Percentiles rank a stretch among this genome's conserved stretches.
Evolutionary conservation across 768 basidiomycete genomes (phyloP).

Genomic region (Panellus pusillus): DNA sequence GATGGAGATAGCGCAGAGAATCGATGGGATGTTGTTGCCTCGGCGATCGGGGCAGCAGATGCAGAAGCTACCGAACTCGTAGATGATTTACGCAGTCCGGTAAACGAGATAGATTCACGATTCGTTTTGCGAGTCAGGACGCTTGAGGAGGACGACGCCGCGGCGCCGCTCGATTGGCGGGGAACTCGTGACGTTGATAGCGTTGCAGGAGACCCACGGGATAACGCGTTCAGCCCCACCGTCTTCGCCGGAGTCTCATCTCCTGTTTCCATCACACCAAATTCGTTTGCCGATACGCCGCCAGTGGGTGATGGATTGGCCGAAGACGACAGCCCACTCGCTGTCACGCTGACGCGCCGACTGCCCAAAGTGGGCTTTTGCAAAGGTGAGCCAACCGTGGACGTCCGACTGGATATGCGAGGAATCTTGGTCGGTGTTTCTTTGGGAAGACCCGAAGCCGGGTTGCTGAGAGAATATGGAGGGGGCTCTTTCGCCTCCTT

Average conservation of each 20-base stretch:
- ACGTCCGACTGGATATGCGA: constrained; percentile 84
- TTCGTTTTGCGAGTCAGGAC: constrained; percentile 62
- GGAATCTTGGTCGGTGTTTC: constrained; percentile 94
- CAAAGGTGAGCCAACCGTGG: constrained; percentile 72
- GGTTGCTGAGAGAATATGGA: constrained; percentile 54
- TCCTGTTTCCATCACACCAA: constrained; percentile 71
- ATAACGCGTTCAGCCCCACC: constrained; percentile 48
- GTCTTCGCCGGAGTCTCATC: constrained; percentile 52
- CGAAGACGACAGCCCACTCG: constrained; percentile 51
- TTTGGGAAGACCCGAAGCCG: constrained; percentile 56
- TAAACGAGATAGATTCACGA: constrained; percentile 79
- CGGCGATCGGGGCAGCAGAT: constrained; percentile 50
- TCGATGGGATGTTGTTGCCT: constrained; percentile 49
- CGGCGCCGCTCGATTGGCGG: constrained; percentile 58
- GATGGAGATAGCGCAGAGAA: constrained; percentile 87
- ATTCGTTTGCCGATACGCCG: constrained; percentile 59
- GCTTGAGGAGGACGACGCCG: constrained; percentile 43
- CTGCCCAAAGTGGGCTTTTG: constrained; percentile 53
- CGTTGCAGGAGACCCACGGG: constrained; percentile 62
- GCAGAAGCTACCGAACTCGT: constrained; percentile 77
- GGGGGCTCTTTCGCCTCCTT: constrained; percentile 61
- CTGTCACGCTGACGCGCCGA: constrained; percentile 68
- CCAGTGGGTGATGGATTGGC: constrained; percentile 65
- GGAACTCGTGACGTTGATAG: constrained; percentile 59
- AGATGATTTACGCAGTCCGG: constrained; percentile 77